A percentile compares a stretch with the other conserved stretches of the same genome.
phyloP scores from a whole-genome alignment of 176 grass and related monocot genomes.

The Raddia distichophylla region DNA sequence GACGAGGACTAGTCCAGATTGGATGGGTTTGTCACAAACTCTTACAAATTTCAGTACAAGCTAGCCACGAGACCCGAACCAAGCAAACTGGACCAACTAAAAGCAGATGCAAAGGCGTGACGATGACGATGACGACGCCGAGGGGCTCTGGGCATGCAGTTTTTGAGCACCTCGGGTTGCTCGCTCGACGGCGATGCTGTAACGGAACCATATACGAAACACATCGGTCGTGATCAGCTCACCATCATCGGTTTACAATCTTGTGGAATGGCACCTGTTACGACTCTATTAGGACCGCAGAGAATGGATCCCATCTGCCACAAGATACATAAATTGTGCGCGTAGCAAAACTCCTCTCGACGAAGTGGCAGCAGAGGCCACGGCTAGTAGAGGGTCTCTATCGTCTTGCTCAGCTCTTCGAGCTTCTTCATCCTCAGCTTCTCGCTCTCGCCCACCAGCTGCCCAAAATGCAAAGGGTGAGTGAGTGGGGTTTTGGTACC shows the following conservation, averaged over 20 bases:
- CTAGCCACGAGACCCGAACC: not conserved
- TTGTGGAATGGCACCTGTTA: constrained; percentile 6
- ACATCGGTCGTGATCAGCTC: not conserved
- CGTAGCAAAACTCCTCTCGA: not conserved
- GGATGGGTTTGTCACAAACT: not conserved
- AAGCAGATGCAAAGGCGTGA: not conserved
- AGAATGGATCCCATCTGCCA: not conserved
- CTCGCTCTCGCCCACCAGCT: constrained; percentile 51
- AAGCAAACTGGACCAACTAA: not conserved
- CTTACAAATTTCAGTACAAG: not conserved
- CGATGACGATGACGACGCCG: not conserved
- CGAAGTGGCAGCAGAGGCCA: not conserved
- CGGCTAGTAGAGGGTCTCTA: constrained; percentile 42
- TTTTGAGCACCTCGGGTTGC: not conserved
- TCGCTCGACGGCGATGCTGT: not conserved
- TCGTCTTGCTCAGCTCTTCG: constrained; percentile 50
- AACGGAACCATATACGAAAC: not conserved
- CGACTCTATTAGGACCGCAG: not conserved
- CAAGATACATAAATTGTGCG: not conserved
- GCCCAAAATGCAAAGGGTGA: not conserved
- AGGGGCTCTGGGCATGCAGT: not conserved
- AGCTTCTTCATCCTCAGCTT: constrained; percentile 52
- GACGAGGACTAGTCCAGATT: too few species aligned
- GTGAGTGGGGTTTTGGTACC: not conserved
- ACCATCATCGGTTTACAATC: not conserved